Evolutionary conservation across 805 yeast species (phyloP), one percentile per base, ranked within the genome.

Genomic region (Candida multigemmis): DNA sequence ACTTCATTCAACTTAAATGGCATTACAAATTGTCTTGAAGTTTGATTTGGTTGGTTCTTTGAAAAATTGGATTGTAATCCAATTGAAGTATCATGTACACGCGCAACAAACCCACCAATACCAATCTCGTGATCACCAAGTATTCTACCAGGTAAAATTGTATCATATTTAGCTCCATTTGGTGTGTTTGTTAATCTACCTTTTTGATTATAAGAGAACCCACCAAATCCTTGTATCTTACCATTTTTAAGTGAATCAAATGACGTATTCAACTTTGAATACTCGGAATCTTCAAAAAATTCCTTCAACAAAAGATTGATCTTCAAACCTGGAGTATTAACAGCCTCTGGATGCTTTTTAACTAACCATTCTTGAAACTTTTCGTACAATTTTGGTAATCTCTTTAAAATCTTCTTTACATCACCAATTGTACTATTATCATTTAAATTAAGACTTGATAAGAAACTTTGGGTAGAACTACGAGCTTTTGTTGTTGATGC

Each of bases 181-280:
- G 93, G 91, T 4, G 80, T 62, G 47, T 74, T 79, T 32, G 59
- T 46, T 20, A 84, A 55, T 47, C 84, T 68, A 5, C 94, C 94
- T 32, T 65, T 68, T 34, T 79, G 67, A 21, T 60, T 62, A 42
- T 82, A 84, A 2, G 83, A 68, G 33, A 83, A 63, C 5, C 94
- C 94, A 16, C 80, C 94, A 6, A 81, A 71, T 17, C 86, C 93
- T 28, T 77, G 67, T 24, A 72, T 48, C 15, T 50, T 26, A 4
- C 25, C 21, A 12, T 20, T n/a, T 8, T 26, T 28, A n/a, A n/a
- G n/a, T n/a, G n/a, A n/a, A 14, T 25, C 9, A n/a, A 14, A 28
- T 30, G 10, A 16, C 5, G 26, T 16, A 9, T 22, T 16, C 9
- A 19, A 13, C 15, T 25, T 21, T 7, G 10, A 14, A 7, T 21